Percentiles rank a stretch among this genome's conserved stretches.
These are phyloP conservation scores for Lunularia cruciata DNA, from an alignment of 225 moss, liverwort and hornwort species.

Conservation along the genomic window DNA sequence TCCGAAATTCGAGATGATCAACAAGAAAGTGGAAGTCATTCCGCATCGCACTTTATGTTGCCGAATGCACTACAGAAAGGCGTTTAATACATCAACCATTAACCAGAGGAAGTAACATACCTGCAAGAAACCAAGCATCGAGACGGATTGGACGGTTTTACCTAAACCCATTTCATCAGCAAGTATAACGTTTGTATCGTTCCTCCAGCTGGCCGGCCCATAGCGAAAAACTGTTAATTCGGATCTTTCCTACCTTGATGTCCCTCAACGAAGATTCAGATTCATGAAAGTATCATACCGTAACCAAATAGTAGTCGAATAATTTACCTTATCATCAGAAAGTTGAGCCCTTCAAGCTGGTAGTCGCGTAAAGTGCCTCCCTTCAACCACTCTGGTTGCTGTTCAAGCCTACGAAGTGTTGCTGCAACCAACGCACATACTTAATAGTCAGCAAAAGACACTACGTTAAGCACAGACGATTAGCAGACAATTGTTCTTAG, in stretches of 20 bases:
- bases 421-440: constrained; percentile 43
- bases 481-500: no score
- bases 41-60: no score
- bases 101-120: constrained; percentile 33
- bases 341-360: constrained; percentile 97
- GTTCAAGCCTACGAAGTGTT: constrained; percentile 88
- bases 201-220: constrained; percentile 78
- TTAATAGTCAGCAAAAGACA: neutral
- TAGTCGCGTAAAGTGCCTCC: constrained; percentile 97
- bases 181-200: constrained; percentile 99
- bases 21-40: no score
- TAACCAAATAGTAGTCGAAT: no score
- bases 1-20: no score
- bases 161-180: constrained; percentile 99
- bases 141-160: constrained; percentile 96
- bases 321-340: constrained; percentile 93
- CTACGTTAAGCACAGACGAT: neutral
- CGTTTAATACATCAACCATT: neutral
- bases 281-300: no score
- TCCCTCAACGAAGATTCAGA: no score
- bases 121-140: constrained; percentile 99
- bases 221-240: no score
- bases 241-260: no score
- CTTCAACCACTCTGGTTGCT: constrained; percentile 96
- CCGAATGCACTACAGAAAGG: neutral